phyloP scores from a whole-genome alignment of 768 basidiomycete species.

The Psilocybe cubensis region DNA sequence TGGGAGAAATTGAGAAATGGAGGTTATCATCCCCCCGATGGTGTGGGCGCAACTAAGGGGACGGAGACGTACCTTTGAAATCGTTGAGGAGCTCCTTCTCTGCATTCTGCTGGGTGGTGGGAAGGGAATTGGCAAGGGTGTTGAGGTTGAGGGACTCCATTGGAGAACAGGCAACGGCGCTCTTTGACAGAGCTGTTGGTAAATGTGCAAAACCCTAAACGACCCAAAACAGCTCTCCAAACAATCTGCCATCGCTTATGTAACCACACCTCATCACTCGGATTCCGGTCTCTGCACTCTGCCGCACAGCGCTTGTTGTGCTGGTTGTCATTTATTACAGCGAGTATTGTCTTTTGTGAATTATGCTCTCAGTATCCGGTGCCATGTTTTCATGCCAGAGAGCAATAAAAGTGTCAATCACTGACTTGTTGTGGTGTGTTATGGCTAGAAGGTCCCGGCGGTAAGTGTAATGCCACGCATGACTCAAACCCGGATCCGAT shows the following conservation, averaged over 20 bases:
- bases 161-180: slow-evolving; percentile 6
- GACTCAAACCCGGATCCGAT: background rate
- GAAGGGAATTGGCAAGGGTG: slow-evolving; percentile 77
- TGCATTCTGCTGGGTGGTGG: slow-evolving; percentile 72
- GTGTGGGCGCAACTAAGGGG: slow-evolving; percentile 17
- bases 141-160: slow-evolving; percentile 85
- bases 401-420: background rate
- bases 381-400: background rate
- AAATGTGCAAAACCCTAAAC: slow-evolving; percentile 1
- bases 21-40: too few species aligned
- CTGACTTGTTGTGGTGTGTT: background rate
- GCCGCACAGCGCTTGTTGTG: too few species aligned
- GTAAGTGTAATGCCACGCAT: background rate
- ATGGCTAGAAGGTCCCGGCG: background rate
- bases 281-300: background rate
- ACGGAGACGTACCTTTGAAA: slow-evolving; percentile 64
- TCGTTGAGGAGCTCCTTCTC: slow-evolving; percentile 83
- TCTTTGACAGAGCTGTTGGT: background rate
- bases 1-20: slow-evolving; percentile 1
- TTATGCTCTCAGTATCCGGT: background rate
- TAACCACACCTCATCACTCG: background rate
- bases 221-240: background rate
- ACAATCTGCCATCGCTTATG: slow-evolving; percentile 6
- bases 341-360: too few species aligned
- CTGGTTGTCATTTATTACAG: too few species aligned